These are phyloP conservation scores for Hanseniaspora lachancei DNA, from an alignment of 805 yeast genomes.

Conservation along the genomic window DNA sequence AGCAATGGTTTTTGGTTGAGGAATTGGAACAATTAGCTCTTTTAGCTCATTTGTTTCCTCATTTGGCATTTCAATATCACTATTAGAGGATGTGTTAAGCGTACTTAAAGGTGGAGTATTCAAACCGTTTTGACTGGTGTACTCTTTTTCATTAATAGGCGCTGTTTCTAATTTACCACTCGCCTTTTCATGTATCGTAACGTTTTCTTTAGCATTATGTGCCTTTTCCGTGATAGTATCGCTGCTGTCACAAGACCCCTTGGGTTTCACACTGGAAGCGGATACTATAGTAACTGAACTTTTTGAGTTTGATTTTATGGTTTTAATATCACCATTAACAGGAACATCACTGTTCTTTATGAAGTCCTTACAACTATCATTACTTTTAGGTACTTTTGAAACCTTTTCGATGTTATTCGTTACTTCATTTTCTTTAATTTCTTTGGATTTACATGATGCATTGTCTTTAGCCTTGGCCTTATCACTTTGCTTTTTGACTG, in stretches of 20 bases:
- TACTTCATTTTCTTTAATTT: not conserved
- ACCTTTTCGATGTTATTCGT: not conserved
- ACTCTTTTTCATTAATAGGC: not conserved
- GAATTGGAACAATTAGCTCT: not conserved
- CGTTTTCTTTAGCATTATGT: not conserved
- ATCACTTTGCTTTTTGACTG: not conserved
- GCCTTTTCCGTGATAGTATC: not conserved
- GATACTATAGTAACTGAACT: not conserved
- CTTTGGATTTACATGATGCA: not conserved
- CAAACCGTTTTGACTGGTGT: not conserved
- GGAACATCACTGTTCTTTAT: no score
- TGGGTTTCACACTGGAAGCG: not conserved
- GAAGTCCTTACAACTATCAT: no score
- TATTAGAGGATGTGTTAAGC: constrained; percentile 1
- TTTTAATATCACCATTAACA: not conserved
- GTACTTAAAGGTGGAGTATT: constrained; percentile 7
- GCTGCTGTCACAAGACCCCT: not conserved
- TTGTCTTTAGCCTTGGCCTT: not conserved
- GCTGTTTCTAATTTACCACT: not conserved
- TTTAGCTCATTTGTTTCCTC: not conserved
- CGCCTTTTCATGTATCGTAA: not conserved
- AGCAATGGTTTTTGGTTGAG: not conserved
- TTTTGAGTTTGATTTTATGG: not conserved
- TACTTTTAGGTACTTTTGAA: no score
- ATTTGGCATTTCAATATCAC: not conserved